Percentiles rank a stretch among this genome's conserved stretches.
These are phyloP conservation scores for Gracilaria domingensis DNA, from an alignment of 23 red algal species.

Conservation along the genomic window DNA sequence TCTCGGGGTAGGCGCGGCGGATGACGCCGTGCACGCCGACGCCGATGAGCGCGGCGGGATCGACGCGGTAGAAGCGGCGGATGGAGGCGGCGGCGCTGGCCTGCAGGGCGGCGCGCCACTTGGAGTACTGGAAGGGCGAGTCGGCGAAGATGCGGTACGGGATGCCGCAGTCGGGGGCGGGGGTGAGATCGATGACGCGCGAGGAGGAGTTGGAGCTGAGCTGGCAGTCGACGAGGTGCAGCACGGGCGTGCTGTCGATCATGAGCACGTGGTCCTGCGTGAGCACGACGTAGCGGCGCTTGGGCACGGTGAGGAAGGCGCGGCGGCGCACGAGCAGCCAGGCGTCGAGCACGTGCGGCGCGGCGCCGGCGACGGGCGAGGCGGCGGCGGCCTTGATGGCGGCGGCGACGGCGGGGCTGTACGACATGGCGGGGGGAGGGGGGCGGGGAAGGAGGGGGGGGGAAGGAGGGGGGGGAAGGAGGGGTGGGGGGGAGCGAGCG, in stretches of 20 bases:
- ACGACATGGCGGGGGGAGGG: constrained; percentile 8
- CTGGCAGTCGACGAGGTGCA: constrained; percentile 43
- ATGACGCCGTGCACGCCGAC: constrained; percentile 63
- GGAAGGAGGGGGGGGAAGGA: background rate
- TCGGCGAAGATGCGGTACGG: constrained; percentile 61
- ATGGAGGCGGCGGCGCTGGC: constrained; percentile 35
- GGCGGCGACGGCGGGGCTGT: constrained; percentile 22
- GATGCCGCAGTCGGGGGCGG: constrained; percentile 62
- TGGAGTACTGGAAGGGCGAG: constrained; percentile 63
- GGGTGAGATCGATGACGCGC: constrained; percentile 56
- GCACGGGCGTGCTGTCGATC: constrained; percentile 65
- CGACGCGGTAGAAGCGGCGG: constrained; percentile 30
- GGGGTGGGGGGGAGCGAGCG: background rate
- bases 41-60: constrained; percentile 44
- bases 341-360: constrained; percentile 21
- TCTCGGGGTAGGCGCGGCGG: constrained; percentile 34
- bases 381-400: constrained; percentile 71
- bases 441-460: background rate
- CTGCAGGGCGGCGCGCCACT: constrained; percentile 42
- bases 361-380: constrained; percentile 41
- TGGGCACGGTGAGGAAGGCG: constrained; percentile 51
- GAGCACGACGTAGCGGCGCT: constrained; percentile 53
- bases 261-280: constrained; percentile 42
- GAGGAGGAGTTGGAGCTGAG: constrained; percentile 41
- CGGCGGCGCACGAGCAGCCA: constrained; percentile 55